Percentiles rank a stretch among this genome's conserved stretches.
These are phyloP conservation scores for Sarocladiaceae sp. DNA, from an alignment of 2,329 filamentous ascomycete genomes.

Conservation along the genomic window DNA sequence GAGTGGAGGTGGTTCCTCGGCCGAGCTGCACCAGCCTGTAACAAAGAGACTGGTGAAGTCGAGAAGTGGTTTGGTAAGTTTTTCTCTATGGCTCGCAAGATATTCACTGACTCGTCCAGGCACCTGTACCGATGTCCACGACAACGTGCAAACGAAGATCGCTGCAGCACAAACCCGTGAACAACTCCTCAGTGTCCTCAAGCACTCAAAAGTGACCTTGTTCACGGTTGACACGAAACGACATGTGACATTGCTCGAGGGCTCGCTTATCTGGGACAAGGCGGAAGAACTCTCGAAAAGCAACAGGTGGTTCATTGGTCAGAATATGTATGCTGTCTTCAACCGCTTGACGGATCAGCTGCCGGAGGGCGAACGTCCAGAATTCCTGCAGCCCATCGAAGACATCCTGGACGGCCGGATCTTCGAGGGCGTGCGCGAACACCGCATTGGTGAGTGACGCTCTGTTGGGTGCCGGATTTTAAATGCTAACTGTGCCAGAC, in stretches of 20 bases:
- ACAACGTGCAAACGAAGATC: constrained; percentile 64
- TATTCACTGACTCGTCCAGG: constrained; percentile 23
- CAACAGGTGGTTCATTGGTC: constrained; percentile 51
- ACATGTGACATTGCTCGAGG: constrained; percentile 66
- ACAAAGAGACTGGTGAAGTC: constrained; percentile 62
- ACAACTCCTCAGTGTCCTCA: constrained; percentile 68
- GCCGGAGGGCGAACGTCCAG: constrained; percentile 37
- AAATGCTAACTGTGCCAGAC: constrained; percentile 28
- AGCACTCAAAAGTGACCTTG: constrained; percentile 70
- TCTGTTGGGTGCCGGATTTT: constrained; percentile 11
- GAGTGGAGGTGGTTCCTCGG: constrained; percentile 78
- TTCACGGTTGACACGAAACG: constrained; percentile 65
- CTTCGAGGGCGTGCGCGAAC: constrained; percentile 61
- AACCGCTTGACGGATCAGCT: constrained; percentile 40
- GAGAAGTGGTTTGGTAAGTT: constrained; percentile 69
- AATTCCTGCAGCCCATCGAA: constrained; percentile 56
- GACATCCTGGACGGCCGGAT: constrained; percentile 59
- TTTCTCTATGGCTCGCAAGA: neutral
- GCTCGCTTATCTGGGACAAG: constrained; percentile 53
- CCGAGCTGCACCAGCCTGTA: constrained; percentile 63
- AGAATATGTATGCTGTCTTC: constrained; percentile 63
- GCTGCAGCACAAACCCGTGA: constrained; percentile 63
- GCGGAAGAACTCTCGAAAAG: constrained; percentile 33
- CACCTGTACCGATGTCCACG: constrained; percentile 76
- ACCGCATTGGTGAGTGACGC: constrained; percentile 43